A percentile compares a stretch with the other conserved stretches of the same genome.
These are phyloP conservation scores for Ogataea saltuana DNA, from an alignment of 805 yeast genomes.

Conservation along the genomic window DNA sequence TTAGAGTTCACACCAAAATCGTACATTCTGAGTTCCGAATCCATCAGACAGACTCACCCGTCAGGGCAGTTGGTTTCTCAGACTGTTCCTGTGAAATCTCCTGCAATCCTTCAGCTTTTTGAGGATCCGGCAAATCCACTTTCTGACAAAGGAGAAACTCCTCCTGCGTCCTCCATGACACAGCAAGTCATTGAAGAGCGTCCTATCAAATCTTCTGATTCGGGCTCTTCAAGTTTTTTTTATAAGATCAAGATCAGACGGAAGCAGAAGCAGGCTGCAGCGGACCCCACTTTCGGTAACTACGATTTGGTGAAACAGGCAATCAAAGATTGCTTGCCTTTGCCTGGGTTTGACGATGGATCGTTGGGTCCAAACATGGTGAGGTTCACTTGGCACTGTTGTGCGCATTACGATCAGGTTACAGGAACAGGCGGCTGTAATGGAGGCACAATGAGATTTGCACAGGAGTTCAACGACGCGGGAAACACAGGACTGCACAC, in stretches of 20 bases:
- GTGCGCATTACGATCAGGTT: slow-evolving; percentile 73
- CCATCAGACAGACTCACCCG: slow-evolving; percentile 22
- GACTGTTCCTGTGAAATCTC: slow-evolving; percentile 13
- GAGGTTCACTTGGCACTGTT: slow-evolving; percentile 83
- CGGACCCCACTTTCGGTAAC: slow-evolving; percentile 30
- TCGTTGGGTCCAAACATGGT: slow-evolving; percentile 78
- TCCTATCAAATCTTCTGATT: slow-evolving; percentile 15
- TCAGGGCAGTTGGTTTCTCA: slow-evolving; percentile 26
- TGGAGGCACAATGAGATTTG: slow-evolving; percentile 66
- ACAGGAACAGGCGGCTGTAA: slow-evolving; percentile 61
- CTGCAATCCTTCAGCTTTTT: slow-evolving; percentile 16
- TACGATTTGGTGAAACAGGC: slow-evolving; percentile 39
- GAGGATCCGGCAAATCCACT: slow-evolving; percentile 12
- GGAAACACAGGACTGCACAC: slow-evolving; percentile 66
- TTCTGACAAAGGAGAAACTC: neutral
- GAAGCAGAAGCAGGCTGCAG: slow-evolving; percentile 16
- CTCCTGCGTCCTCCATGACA: slow-evolving; percentile 1
- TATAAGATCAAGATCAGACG: slow-evolving; percentile 33
- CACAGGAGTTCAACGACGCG: slow-evolving; percentile 54
- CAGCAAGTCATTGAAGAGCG: slow-evolving; percentile 7
- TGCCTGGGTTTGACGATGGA: slow-evolving; percentile 57
- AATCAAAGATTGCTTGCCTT: slow-evolving; percentile 36
- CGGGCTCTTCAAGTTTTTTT: slow-evolving; percentile 20
- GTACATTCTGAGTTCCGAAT: slow-evolving; percentile 21
- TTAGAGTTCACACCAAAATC: slow-evolving; percentile 23